Conservation (phyloP, 495 filamentous ascomycete genomes). For the Trichoderma asperelloides region DNA sequence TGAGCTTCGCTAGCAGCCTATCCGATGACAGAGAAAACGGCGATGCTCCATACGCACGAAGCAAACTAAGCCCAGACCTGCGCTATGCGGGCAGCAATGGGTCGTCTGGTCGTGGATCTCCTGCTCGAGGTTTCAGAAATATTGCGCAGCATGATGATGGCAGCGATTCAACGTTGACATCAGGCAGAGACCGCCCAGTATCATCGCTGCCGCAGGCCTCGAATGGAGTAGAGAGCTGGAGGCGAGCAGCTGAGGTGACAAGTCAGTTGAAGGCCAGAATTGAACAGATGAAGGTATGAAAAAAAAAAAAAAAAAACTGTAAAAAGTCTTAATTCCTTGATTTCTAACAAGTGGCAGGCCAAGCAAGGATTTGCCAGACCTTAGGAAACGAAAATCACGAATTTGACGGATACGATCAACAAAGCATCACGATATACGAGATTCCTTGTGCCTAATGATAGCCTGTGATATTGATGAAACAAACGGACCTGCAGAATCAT, state of each 20-base stretch:
- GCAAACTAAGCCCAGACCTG: constrained; percentile 46
- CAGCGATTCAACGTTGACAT: constrained; percentile 24
- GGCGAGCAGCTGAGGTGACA: constrained; percentile 95
- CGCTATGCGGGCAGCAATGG: constrained; percentile 36
- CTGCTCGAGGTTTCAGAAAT: constrained; percentile 35
- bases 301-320: neutral
- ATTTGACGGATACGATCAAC: neutral
- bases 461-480: neutral
- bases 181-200: constrained; percentile 33
- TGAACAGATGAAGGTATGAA: constrained; percentile 60
- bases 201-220: constrained; percentile 33
- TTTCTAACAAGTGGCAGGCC: constrained; percentile 17
- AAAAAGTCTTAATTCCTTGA: neutral
- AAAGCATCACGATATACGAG: neutral
- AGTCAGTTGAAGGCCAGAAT: constrained; percentile 94
- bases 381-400: constrained; percentile 8
- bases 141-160: constrained; percentile 16
- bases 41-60: constrained; percentile 33
- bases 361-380: constrained; percentile 27
- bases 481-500: neutral
- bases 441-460: neutral
- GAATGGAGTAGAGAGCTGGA: constrained; percentile 68
- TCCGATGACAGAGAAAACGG: constrained; percentile 80
- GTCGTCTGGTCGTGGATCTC: constrained; percentile 50
- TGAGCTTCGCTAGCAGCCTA: constrained; percentile 63